Evolutionary conservation across 1,284 basidiomycete genomes (phyloP), one percentile per base, ranked within the genome.

Genomic region (Ganoderma boninense): DNA sequence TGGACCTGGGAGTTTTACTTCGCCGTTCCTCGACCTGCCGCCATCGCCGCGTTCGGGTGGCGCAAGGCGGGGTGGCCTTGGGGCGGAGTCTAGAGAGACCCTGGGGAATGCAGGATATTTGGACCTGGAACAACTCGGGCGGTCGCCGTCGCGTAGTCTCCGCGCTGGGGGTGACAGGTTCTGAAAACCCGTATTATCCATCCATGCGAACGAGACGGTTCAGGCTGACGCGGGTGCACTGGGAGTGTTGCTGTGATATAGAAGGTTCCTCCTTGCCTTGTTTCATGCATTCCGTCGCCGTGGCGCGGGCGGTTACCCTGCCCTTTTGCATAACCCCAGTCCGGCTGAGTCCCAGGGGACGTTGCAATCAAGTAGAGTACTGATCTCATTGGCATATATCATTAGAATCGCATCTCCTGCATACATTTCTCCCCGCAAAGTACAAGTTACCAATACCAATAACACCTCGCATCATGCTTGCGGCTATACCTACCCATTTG

Each of bases 81-180:
- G n/a, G 62, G 43, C 64, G 46, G 65, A 66, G 60, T 40, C 67
- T 62, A 65, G 74, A 35, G 77, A 77, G 26, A 69, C 65, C 26
- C 64, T 78, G 20, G 77, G 78, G 11, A 78, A 79, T 46, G 76
- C 78, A 42, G 78, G 77, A 2, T 78, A 77, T 65, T 69, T 74
- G 29, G 76, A 75, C 11, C 68, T 69, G 44, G 77, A 77, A n/a
- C 62, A 57, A 40, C 54, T 76, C 43, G 67, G 65, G n/a, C 69
- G 75, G 20, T 74, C 77, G 69, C 76, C 76, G 2, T 66, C 69
- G 57, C 72, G 73, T 52, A 69, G 72, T 32, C 61, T 76, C 0
- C 72, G 75, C 11, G 59, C 69, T 18, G 70, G 74, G 38, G 70
- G 69, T 6, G 74, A 75, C 64, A 60, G 59, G 42, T 74, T 75